Evolutionary conservation across 768 basidiomycete genomes (phyloP).

Genomic region (Calocybe gangraenosa): DNA sequence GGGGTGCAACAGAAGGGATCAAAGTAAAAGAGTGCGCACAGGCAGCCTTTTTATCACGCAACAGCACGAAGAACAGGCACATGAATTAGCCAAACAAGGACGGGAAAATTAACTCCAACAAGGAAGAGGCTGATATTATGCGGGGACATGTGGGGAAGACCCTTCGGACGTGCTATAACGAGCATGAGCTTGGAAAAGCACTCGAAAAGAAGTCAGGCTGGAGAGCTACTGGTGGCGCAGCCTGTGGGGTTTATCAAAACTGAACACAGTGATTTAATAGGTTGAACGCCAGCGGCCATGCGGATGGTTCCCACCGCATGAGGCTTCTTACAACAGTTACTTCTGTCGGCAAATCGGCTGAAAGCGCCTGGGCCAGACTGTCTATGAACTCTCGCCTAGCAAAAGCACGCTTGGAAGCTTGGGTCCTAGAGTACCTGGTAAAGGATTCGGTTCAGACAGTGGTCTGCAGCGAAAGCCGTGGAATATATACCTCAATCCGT

Average conservation of each 20-base stretch:
- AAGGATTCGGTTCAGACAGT: too few relatives aligned
- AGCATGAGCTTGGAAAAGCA: background rate
- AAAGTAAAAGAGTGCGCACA: conserved; percentile 1
- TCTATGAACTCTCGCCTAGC: too few relatives aligned
- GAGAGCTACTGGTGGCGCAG: conserved; percentile 6
- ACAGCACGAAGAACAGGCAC: conserved; percentile 10
- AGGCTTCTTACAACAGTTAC: background rate
- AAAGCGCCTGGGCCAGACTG: background rate
- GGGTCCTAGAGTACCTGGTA: too few relatives aligned
- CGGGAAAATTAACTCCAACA: conserved; percentile 12
- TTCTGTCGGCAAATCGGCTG: background rate
- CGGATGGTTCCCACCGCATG: background rate
- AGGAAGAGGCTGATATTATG: background rate
- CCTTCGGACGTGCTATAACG: background rate
- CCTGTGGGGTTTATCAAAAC: background rate
- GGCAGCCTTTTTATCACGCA: conserved; percentile 10
- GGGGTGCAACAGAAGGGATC: conserved; percentile 8
- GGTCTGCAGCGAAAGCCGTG: too few relatives aligned
- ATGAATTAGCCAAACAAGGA: conserved; percentile 8
- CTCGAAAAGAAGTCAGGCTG: too few relatives aligned
- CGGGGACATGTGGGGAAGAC: conserved; percentile 2
- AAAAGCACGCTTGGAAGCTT: too few relatives aligned
- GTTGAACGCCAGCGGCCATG: background rate
- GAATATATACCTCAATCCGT: too few relatives aligned
- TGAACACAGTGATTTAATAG: background rate